These are phyloP conservation scores for Collybia sordida DNA, from an alignment of 768 basidiomycete genomes.

Conservation along the genomic window DNA sequence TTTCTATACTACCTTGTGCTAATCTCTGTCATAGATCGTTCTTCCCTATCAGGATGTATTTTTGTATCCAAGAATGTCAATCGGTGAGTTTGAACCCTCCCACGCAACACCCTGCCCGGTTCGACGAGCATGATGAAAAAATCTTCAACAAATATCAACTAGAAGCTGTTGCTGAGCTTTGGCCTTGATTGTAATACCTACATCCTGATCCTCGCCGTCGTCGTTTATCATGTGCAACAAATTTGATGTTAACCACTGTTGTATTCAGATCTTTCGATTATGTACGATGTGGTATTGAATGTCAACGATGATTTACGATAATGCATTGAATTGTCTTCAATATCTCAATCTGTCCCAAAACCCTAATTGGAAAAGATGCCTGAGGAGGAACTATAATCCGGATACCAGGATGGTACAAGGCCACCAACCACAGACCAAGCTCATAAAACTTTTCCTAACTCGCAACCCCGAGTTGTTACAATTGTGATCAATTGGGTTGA, in stretches of 20 bases:
- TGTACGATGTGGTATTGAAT: too few species aligned
- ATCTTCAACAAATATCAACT: slow-evolving; percentile 65
- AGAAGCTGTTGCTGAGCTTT: slow-evolving; percentile 87
- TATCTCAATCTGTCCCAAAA: too few species aligned
- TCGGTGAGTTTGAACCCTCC: slow-evolving; percentile 6
- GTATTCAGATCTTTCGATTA: neutral
- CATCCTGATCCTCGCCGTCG: slow-evolving; percentile 28
- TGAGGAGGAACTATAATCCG: too few species aligned
- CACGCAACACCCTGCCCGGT: neutral
- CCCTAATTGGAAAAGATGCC: too few species aligned
- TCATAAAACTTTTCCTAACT: too few species aligned
- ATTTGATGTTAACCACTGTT: slow-evolving; percentile 9
- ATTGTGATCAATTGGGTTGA: too few species aligned
- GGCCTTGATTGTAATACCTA: slow-evolving; percentile 54
- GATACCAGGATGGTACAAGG: too few species aligned
- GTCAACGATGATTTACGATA: too few species aligned
- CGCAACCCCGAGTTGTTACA: too few species aligned
- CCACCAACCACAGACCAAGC: too few species aligned
- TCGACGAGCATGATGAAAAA: slow-evolving; percentile 38
- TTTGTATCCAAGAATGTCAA: neutral
- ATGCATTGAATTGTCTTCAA: too few species aligned
- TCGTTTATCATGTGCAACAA: neutral
- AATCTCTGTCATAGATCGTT: slow-evolving; percentile 3
- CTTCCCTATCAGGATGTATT: neutral
- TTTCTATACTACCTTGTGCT: slow-evolving; percentile 11